Evolutionary conservation across 2,329 filamentous ascomycete species (phyloP), one percentile per base, ranked within the genome.

Genomic region (Colletotrichum sp.): DNA sequence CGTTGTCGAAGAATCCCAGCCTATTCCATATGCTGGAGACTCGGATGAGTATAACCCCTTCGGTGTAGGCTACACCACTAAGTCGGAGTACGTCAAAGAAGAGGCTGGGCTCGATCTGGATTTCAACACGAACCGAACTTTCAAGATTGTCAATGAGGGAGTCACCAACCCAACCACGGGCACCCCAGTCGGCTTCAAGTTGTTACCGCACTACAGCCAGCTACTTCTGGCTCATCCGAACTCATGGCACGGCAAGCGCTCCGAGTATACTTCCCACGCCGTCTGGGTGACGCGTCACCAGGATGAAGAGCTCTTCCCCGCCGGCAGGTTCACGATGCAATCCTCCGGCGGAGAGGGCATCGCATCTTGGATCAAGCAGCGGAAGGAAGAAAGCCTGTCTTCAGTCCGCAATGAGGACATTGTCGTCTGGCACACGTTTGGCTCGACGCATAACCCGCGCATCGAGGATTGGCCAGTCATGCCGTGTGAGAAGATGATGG

Each of bases 391-490:
- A 89, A 61, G 80, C 84, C 7, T 65, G 83, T 87, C 36, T 78
- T 87, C 32, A 78, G 88, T 81, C 83, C 77, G 84, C 64, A 77
- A 92, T 74, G 83, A 87, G 24, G 88, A 91, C 56, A 86, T 91
- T 55, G 89, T 92, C 2, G 82, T 92, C 6, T 92, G 89, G 89
- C 87, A 91, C 21, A 89, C 90, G 4, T 89, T 88, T 79, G 86
- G 92, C 21, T 89, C 92, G 30, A 94, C 92, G 38, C 92, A 94
- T 77, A 90, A 92, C 28, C 91, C 92, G 0, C 86, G 92, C 1
- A 87, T 90, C 13, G 92, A 94, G 78, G 92, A 94, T 79, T 94
- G 92, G 85, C 92, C 92, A 0, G 90, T 93, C 7, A 94, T 94
- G 92, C 92, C 92, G 0, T 88, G 86, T 75, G 92, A 94, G 80